Percentiles rank a stretch among this genome's conserved stretches.
phyloP scores from a whole-genome alignment of 2,329 filamentous ascomycete species.

The Fonsecaea monophora region DNA sequence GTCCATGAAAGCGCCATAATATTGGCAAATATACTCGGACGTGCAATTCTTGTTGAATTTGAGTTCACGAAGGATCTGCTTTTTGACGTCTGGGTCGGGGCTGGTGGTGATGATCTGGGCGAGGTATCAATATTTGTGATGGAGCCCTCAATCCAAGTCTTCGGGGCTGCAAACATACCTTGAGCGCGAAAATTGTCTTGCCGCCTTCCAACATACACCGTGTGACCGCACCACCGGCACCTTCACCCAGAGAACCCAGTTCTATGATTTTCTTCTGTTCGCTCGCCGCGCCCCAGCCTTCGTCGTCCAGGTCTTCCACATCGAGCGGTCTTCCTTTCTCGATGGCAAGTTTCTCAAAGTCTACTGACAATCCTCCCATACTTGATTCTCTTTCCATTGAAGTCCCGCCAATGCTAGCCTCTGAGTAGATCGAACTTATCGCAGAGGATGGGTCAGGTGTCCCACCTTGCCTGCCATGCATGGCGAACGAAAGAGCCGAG shows the following conservation, averaged over 20 bases:
- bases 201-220: constrained; percentile 86
- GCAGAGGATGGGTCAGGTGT: constrained; percentile 87
- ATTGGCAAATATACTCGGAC: constrained; percentile 93
- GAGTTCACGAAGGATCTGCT: constrained; percentile 94
- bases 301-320: constrained; percentile 92
- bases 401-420: constrained; percentile 74
- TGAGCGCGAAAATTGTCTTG: constrained; percentile 93
- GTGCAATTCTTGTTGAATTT: constrained; percentile 98
- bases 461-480: constrained; percentile 67
- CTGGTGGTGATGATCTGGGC: constrained; percentile 93
- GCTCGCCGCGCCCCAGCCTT: constrained; percentile 93
- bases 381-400: constrained; percentile 85
- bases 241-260: constrained; percentile 88
- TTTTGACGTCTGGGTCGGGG: constrained; percentile 96
- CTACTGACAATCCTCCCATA: constrained; percentile 74
- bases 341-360: constrained; percentile 79
- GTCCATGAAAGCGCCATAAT: constrained; percentile 97
- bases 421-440: constrained; percentile 83
- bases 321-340: constrained; percentile 85
- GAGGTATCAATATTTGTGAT: background rate
- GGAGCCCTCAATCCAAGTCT: background rate
- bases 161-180: constrained; percentile 64
- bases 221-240: constrained; percentile 93
- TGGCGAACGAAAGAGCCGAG: constrained; percentile 81
- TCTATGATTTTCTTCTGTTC: constrained; percentile 87